Evolutionary conservation across 495 filamentous ascomycete genomes (phyloP), one percentile per base, ranked within the genome.

Genomic region (Hypoxylon perforatum): DNA sequence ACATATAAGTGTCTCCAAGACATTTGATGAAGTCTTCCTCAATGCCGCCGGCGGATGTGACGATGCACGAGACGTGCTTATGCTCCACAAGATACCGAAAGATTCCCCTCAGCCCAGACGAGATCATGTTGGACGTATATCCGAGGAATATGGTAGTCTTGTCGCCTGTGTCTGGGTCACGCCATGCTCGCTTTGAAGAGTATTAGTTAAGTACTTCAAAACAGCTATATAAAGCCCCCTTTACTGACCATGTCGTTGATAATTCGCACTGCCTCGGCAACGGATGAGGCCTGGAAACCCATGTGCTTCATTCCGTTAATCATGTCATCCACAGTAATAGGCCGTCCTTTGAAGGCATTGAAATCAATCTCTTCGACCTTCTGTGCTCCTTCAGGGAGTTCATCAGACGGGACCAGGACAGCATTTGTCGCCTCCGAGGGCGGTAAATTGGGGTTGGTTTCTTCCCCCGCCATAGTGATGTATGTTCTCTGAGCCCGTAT

Each of bases 21-120:
- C 96, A 98, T 79, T 99, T 99, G 82, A 98, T 98, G 44, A 99
- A 84, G 74, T 98, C 95, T 76, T 99, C 95, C 76, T 99, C 95
- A 30, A 99, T 86, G 4, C 94, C 96, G n/a, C 95, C 95, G 0
- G 96, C 95, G 2, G 95, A 96, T 14, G 94, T 96, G 57, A 99
- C 96, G 64, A 98, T 91, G 57, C 89, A 91, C 0, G 91, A 93
- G 59, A 98, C 88, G 73, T 98, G 94, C 33, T 87, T 86, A 77
- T 98, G 92, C 75, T 97, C 85, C 11, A 96, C 94, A 1, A 98
- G 86, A 76, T 92, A 98, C 19, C 96, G 91, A 67, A 99, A 79
- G 21, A 92, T 95, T 63, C 95, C 92, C 17, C 95, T 86, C 3
- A 99, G 84, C 11, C 96, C 95, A 17, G 94, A 98, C 1, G 95